A percentile compares a stretch with the other conserved stretches of the same genome.
Conservation (phyloP, 164 flowering plant genomes). For the Platanus orientalis region DNA sequence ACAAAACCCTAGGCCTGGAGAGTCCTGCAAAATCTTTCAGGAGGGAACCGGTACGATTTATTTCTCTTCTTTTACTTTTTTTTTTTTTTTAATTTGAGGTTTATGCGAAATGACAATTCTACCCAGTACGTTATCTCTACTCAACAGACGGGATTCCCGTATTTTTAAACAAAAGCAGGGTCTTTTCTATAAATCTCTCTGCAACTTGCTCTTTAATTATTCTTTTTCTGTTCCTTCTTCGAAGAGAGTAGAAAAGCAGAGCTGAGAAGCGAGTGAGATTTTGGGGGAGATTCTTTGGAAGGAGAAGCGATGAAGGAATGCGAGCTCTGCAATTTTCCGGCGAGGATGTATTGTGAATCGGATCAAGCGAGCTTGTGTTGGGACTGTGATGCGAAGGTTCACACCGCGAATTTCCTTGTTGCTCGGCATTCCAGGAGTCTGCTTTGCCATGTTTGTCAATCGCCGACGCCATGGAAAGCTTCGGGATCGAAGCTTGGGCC, state of each 20-base stretch:
- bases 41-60: neutral
- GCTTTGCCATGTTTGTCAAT: constrained; percentile 55
- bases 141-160: neutral
- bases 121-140: neutral
- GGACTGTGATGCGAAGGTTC: constrained; percentile 75
- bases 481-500: constrained; percentile 52
- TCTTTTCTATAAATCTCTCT: neutral
- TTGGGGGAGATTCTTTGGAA: neutral
- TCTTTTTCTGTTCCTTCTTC: neutral
- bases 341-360: constrained; percentile 68
- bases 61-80: neutral
- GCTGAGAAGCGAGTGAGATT: neutral
- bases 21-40: neutral
- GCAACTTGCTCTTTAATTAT: too few relatives aligned
- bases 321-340: constrained; percentile 49
- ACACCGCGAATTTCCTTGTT: constrained; percentile 72
- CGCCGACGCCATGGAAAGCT: constrained; percentile 65
- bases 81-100: neutral
- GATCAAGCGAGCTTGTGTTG: constrained; percentile 76
- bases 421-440: constrained; percentile 57
- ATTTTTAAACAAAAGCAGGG: neutral
- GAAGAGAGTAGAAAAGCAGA: neutral
- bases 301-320: constrained; percentile 41
- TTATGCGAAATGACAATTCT: neutral
- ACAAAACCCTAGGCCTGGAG: neutral